Percentiles rank a stretch among this genome's conserved stretches.
Conservation (phyloP, 2,329 filamentous ascomycete genomes). For the Pestalotiopsis sp. region DNA sequence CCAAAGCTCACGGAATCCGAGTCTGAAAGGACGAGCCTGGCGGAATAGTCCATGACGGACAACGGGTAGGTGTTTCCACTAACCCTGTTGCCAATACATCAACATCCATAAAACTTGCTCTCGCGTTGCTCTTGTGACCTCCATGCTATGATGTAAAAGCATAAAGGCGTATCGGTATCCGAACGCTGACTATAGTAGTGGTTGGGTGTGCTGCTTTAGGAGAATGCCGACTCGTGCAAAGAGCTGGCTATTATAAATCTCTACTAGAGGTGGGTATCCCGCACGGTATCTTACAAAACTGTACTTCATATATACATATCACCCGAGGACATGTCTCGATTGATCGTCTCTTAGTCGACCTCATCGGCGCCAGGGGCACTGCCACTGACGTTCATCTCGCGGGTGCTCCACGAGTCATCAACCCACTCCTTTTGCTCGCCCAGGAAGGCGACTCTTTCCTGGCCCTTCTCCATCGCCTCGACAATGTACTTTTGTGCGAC, state of each 20-base stretch:
- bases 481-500: constrained; percentile 84
- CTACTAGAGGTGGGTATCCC: constrained; percentile 40
- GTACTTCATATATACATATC: constrained; percentile 20
- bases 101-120: constrained; percentile 42
- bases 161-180: constrained; percentile 67
- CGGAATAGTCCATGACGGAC: constrained; percentile 12
- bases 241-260: constrained; percentile 21
- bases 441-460: constrained; percentile 72
- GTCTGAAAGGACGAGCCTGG: constrained; percentile 63
- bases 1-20: constrained; percentile 60
- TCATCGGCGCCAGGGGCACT: constrained; percentile 30
- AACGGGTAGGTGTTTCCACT: constrained; percentile 22
- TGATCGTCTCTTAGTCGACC: not conserved
- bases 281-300: constrained; percentile 33
- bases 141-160: constrained; percentile 49
- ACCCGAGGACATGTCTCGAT: not conserved
- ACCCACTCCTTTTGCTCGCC: constrained; percentile 84
- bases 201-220: constrained; percentile 1
- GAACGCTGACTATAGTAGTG: constrained; percentile 45
- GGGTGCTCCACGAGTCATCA: constrained; percentile 72
- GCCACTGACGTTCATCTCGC: constrained; percentile 70
- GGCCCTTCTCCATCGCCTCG: constrained; percentile 59
- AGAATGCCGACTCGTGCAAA: constrained; percentile 17
- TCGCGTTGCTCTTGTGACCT: constrained; percentile 65
- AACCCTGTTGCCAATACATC: constrained; percentile 22